These are phyloP conservation scores for Russula brevipes DNA, from an alignment of 768 basidiomycete species.

Conservation along the genomic window DNA sequence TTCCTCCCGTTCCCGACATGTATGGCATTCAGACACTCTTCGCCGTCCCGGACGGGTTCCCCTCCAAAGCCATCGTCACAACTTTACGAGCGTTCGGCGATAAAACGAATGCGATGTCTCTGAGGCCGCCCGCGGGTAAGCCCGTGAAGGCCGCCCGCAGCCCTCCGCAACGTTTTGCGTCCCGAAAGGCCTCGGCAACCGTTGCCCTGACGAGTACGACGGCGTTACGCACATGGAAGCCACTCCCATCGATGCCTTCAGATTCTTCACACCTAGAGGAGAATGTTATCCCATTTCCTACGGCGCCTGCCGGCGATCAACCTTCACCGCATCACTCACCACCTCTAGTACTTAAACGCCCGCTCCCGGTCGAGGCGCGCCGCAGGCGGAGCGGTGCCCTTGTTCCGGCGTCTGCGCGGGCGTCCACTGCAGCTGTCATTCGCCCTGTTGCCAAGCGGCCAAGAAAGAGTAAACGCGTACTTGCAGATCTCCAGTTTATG, in stretches of 20 bases:
- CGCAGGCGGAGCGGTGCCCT: slow-evolving; percentile 19
- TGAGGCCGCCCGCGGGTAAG: slow-evolving; percentile 5
- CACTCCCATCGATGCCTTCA: neutral
- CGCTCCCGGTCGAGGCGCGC: slow-evolving; percentile 14
- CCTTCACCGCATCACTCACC: neutral
- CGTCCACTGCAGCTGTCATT: neutral
- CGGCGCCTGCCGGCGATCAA: neutral
- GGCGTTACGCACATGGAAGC: slow-evolving; percentile 16
- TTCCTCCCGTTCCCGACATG: slow-evolving; percentile 1
- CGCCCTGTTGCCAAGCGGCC: slow-evolving; percentile 22
- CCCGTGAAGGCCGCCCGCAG: neutral
- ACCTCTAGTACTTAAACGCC: slow-evolving; percentile 15
- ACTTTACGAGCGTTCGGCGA: slow-evolving; percentile 18
- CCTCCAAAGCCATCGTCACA: slow-evolving; percentile 12
- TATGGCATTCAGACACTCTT: slow-evolving; percentile 19
- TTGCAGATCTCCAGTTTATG: slow-evolving; percentile 24
- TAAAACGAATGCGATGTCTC: slow-evolving; percentile 14
- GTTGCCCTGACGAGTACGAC: slow-evolving; percentile 22
- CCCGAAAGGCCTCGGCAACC: slow-evolving; percentile 20
- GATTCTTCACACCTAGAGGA: slow-evolving; percentile 6
- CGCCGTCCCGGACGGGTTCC: slow-evolving; percentile 12
- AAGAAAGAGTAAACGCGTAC: slow-evolving; percentile 23
- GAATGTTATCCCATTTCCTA: slow-evolving; percentile 13
- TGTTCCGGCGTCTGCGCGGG: slow-evolving; percentile 10
- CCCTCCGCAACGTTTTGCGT: slow-evolving; percentile 16